Base-by-base conservation (phyloP, 2,329 filamentous ascomycete genomes). In the Fusarium anthophilum region DNA sequence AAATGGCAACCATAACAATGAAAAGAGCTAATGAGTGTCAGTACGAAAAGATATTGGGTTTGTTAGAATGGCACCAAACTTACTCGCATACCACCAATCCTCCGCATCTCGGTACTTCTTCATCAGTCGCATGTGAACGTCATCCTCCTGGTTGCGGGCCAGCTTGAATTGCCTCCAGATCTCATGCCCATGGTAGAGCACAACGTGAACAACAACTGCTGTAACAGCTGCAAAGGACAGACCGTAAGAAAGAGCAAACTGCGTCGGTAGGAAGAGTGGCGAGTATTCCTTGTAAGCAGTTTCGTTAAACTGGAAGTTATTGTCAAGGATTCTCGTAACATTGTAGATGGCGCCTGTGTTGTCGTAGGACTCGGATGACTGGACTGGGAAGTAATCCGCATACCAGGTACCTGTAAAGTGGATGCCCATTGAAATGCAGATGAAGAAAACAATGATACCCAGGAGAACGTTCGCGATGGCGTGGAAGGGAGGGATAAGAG, bases 181-280 rank as follows among this genome's bases (percentile, higher is more conserved):
- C 63, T 88, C 86, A 59, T 82, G 83, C 38, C 88, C 88, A 73
- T 90, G 86, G 78, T 90, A 91, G 20, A 90, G 79, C 5, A 76
- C 79, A 48, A 89, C 87, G 65, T 91, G 89, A 13, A 90, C 84
- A 47, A 91, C 80, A 64, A 90, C 89, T 15, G 90, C 88, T 0
- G 89, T 86, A 35, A 93, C 87, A 28, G 91, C 89, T n/a, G 91
- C 91, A 77, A 93, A 93, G 0, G 89, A 90, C 17, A 93, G 82
- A 4, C 91, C 91, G 75, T 93, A 90, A 13, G 85, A 83, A 43
- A 90, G 79, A 6, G 87, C 86, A 68, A 89, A 93, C 68, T 91
- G 91, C 0, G 90, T 87, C 6, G 90, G 86, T 26, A 93, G 83
- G 77, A 89, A 93, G 8, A 92, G 85, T 4, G 91, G 91, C 26